Base-by-base conservation (phyloP, 345 rosid species). In the Nephelium lappaceum region DNA sequence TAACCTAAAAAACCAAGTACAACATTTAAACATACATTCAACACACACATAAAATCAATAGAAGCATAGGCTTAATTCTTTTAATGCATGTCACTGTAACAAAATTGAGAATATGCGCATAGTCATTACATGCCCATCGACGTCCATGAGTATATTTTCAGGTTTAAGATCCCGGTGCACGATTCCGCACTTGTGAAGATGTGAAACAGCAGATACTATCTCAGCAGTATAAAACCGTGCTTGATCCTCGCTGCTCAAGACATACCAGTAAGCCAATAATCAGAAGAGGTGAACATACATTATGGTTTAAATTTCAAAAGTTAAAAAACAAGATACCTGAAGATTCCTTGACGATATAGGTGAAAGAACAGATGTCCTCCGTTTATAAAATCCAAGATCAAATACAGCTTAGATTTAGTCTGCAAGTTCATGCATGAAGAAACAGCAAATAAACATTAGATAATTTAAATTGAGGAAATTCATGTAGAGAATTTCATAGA, bases 321-420 rank as follows among this genome's bases (percentile, higher is more conserved):
- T 27, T 27, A 12, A 39, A 62, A 68, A 15, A 70, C 11, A 31
- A 42, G 45, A 42, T 88, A 89, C 92, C 96, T 85, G 88, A 92
- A 92, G 76, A 90, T 74, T 43, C 91, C 91, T 78, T 92, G 93
- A 65, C 90, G 83, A 77, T 87, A 88, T 11, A 92, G 86, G 81
- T 92, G 93, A 84, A 88, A 92, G 88, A 92, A 92, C 68, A 92
- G 92, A 80, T 92, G 96, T 24, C 93, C 93, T 61, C 93, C 96
- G 58, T 90, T 92, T 74, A 92, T 84, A 70, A 92, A 92, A 75
- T 92, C 93, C 86, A 92, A 80, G 47, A 92, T 90, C 89, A 92
- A 73, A 79, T 92, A 92, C 25, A 92, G 90, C 87, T 92, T 92
- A 1, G 92, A 80, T 81, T 87, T 87, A 61, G 96, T 92, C 96